Percentiles rank a stretch among this genome's conserved stretches.
phyloP scores from a whole-genome alignment of 129 eudicot species.

The Lonicera japonica region DNA sequence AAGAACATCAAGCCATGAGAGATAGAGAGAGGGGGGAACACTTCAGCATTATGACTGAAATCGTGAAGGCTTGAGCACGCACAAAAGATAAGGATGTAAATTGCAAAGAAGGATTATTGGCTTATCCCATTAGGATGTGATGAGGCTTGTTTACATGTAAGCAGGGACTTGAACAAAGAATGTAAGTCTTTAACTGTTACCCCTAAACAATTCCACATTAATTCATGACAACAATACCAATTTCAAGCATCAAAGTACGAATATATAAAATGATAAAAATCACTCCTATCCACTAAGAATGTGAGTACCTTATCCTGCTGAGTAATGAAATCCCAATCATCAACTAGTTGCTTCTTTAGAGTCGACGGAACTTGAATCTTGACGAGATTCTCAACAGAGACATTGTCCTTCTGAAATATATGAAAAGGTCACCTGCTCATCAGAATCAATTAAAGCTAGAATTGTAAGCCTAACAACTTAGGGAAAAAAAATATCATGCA shows the following conservation, averaged over 20 bases:
- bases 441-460: background rate
- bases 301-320: conserved; percentile 71
- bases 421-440: background rate
- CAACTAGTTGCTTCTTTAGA: conserved; percentile 80
- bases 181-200: too few relatives aligned
- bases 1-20: too few relatives aligned
- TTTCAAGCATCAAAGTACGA: background rate
- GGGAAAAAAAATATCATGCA: too few relatives aligned
- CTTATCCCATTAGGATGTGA: too few relatives aligned
- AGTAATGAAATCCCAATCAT: conserved; percentile 82
- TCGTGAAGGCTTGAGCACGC: too few relatives aligned
- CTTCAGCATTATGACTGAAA: too few relatives aligned
- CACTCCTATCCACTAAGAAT: background rate
- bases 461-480: too few relatives aligned
- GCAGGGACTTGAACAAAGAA: too few relatives aligned
- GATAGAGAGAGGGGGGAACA: too few relatives aligned
- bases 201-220: background rate
- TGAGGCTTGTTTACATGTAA: too few relatives aligned
- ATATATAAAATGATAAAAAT: background rate
- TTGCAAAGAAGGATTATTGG: too few relatives aligned
- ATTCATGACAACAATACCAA: background rate
- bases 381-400: conserved; percentile 56
- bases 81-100: too few relatives aligned
- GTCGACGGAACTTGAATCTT: conserved; percentile 83
- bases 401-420: conserved; percentile 52